Evolutionary conservation across 2,329 filamentous ascomycete species (phyloP).

Genomic region (Fusarium pininemorale): DNA sequence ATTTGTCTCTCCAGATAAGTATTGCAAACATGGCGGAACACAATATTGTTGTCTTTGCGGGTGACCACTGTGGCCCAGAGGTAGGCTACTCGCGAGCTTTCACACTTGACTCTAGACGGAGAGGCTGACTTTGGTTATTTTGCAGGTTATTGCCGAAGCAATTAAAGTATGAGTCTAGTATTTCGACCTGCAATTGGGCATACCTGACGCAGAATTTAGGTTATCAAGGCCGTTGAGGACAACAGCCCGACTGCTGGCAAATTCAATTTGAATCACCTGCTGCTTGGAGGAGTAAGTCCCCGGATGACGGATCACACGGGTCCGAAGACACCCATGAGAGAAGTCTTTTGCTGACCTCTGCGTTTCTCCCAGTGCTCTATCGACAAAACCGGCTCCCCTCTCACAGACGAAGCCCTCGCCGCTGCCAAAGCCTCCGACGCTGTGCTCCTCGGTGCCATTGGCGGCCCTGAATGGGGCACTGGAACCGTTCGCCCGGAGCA

Average conservation of each 20-base stretch:
- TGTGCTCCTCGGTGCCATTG: constrained; percentile 91
- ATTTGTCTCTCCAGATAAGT: neutral
- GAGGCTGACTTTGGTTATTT: constrained; percentile 23
- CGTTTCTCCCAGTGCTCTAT: constrained; percentile 77
- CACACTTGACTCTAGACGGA: neutral
- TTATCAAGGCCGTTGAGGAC: constrained; percentile 82
- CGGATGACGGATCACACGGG: neutral
- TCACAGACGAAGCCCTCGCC: constrained; percentile 84
- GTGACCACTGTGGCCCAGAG: constrained; percentile 89
- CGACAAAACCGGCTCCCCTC: constrained; percentile 79
- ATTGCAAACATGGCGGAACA: constrained; percentile 68
- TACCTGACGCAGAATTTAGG: constrained; percentile 56
- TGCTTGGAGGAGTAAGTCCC: constrained; percentile 84
- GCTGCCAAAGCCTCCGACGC: constrained; percentile 89
- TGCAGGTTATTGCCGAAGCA: constrained; percentile 79
- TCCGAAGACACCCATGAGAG: neutral
- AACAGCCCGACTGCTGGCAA: constrained; percentile 72
- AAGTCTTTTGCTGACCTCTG: neutral
- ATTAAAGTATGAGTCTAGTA: constrained; percentile 72
- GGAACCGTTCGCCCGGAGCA: constrained; percentile 90
- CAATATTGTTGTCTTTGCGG: constrained; percentile 84
- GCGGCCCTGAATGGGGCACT: constrained; percentile 97
- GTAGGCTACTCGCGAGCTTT: constrained; percentile 55
- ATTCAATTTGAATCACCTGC: constrained; percentile 90
- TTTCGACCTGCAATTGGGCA: neutral